Evolutionary conservation across 495 filamentous ascomycete genomes (phyloP).

Genomic region (Aspergillus sclerotioniger): DNA sequence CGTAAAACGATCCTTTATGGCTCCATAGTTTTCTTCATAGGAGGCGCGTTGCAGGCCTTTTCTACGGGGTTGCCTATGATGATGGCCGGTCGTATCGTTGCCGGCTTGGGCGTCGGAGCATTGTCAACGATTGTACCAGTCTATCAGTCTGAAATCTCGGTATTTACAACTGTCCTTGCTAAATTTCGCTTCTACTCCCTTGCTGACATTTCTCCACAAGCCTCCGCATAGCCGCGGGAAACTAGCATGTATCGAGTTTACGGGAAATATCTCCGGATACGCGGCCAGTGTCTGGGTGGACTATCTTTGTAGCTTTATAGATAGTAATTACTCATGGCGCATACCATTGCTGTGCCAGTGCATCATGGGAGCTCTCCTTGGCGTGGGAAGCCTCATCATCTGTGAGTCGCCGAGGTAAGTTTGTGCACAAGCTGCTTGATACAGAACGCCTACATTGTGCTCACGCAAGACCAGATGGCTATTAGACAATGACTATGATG

Average conservation of each 20-base stretch:
- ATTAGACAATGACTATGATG: slow-evolving; percentile 95
- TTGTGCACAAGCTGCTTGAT: not conserved
- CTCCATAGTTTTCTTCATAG: slow-evolving; percentile 86
- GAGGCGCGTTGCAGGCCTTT: slow-evolving; percentile 82
- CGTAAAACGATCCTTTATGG: slow-evolving; percentile 91
- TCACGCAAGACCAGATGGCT: slow-evolving; percentile 67
- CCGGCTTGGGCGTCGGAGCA: slow-evolving; percentile 90
- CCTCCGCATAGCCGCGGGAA: slow-evolving; percentile 94
- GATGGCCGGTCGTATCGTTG: slow-evolving; percentile 85
- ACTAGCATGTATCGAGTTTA: slow-evolving; percentile 96
- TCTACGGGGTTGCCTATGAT: slow-evolving; percentile 85
- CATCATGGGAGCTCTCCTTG: slow-evolving; percentile 84
- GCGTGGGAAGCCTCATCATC: slow-evolving; percentile 82
- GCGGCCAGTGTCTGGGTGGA: slow-evolving; percentile 97
- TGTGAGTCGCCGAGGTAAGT: slow-evolving; percentile 90
- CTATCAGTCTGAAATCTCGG: slow-evolving; percentile 91
- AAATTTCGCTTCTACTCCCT: not conserved
- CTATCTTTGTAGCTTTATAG: slow-evolving; percentile 91
- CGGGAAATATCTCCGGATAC: slow-evolving; percentile 94
- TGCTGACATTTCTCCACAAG: slow-evolving; percentile 27
- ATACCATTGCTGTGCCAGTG: slow-evolving; percentile 90
- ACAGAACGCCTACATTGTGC: slow-evolving; percentile 1
- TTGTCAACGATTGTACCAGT: slow-evolving; percentile 96
- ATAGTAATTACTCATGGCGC: slow-evolving; percentile 84
- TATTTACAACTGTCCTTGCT: slow-evolving; percentile 17